Conservation (phyloP, 2,329 filamentous ascomycete genomes). For the Ceratocystiopsis minuta region DNA sequence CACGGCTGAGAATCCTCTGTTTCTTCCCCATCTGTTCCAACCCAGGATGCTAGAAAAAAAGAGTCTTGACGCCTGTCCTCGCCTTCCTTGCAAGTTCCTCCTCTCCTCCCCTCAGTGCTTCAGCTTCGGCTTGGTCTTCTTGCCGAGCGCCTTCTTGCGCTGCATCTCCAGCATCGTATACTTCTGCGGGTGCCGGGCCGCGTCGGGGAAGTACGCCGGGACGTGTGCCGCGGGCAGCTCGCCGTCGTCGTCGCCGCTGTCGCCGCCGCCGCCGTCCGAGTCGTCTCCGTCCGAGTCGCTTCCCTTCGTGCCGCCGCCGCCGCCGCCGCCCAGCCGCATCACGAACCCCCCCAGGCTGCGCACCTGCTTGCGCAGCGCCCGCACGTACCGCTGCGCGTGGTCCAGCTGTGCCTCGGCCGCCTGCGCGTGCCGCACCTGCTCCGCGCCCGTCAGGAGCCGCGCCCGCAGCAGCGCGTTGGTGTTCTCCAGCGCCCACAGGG, state of each 20-base stretch:
- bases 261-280: neutral
- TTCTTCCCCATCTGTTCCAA: too few species aligned
- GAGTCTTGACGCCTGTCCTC: too few species aligned
- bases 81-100: too few species aligned
- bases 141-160: neutral
- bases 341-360: neutral
- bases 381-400: neutral
- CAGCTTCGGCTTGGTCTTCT: neutral
- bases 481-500: neutral
- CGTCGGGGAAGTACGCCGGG: neutral
- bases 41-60: too few species aligned
- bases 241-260: too few species aligned
- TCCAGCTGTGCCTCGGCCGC: neutral
- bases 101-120: neutral
- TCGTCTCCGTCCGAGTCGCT: neutral
- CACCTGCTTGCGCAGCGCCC: conserved; percentile 1
- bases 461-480: neutral
- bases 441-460: neutral
- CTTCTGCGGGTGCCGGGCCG: neutral
- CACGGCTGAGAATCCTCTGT: too few species aligned
- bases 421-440: neutral
- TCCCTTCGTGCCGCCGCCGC: neutral
- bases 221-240: neutral
- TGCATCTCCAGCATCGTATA: neutral
- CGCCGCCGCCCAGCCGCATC: neutral